A percentile compares a stretch with the other conserved stretches of the same genome.
phyloP scores from a whole-genome alignment of 1,139 yeast genomes.

The Hansenula sp. region DNA sequence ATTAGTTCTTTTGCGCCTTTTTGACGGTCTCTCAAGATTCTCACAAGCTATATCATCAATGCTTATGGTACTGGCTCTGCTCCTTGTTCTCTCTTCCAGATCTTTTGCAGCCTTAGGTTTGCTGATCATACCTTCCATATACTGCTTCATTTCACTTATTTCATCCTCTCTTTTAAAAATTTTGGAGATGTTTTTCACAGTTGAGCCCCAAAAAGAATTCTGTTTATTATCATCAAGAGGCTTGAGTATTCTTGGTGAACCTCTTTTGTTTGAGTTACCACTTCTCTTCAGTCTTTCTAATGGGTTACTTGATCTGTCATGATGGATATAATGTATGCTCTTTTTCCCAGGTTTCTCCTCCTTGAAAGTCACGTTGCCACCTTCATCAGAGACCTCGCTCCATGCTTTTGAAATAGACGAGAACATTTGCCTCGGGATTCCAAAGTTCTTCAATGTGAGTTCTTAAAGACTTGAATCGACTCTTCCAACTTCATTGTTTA shows the following conservation, averaged over 20 bases:
- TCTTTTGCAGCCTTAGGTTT: background rate
- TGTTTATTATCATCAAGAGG: slow-evolving; percentile 10
- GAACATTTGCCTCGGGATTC: too few species aligned
- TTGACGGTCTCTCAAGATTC: background rate
- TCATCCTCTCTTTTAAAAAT: slow-evolving; percentile 8
- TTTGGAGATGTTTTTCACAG: slow-evolving; percentile 16
- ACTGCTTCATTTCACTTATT: slow-evolving; percentile 17
- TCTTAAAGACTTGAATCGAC: too few species aligned
- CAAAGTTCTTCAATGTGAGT: too few species aligned
- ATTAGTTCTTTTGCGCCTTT: background rate
- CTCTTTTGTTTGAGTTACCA: slow-evolving; percentile 1
- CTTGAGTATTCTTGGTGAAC: slow-evolving; percentile 18
- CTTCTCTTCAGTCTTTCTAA: slow-evolving; percentile 8
- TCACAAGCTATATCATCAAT: background rate
- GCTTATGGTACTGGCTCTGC: background rate
- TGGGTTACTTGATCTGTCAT: slow-evolving; percentile 11
- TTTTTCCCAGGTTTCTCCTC: background rate
- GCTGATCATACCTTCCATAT: slow-evolving; percentile 19
- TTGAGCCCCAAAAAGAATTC: slow-evolving; percentile 16
- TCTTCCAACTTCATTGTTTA: background rate
- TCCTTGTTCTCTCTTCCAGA: background rate
- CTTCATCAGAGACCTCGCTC: slow-evolving; percentile 20
- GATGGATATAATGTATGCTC: slow-evolving; percentile 12
- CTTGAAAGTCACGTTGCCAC: slow-evolving; percentile 11
- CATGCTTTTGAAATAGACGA: slow-evolving; percentile 16